These are phyloP conservation scores for Berberis vulgaris DNA, from an alignment of 164 flowering plant genomes.

Conservation along the genomic window DNA sequence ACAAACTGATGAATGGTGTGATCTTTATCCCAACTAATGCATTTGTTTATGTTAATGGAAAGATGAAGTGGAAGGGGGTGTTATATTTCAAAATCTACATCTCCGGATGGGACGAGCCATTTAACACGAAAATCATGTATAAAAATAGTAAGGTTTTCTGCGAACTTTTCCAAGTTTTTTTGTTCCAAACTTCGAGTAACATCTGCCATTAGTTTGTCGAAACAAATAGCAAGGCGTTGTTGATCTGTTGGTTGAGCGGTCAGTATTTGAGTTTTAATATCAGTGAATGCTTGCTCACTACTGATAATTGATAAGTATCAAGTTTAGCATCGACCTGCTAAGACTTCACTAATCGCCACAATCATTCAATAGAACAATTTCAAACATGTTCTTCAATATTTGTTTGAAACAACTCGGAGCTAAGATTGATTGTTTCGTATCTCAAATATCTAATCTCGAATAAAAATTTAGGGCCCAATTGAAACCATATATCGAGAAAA, in stretches of 20 bases:
- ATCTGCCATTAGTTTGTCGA: conserved; percentile 90
- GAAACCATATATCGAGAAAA: no score
- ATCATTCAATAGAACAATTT: conserved; percentile 86
- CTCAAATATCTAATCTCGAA: no score
- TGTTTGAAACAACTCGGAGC: conserved; percentile 79
- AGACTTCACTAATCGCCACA: conserved; percentile 94
- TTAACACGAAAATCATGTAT: conserved; percentile 87
- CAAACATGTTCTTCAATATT: conserved; percentile 80
- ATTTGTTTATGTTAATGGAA: no score
- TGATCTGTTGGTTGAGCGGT: conserved; percentile 86
- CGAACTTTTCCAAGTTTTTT: conserved; percentile 91
- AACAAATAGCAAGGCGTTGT: conserved; percentile 68
- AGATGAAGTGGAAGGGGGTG: no score
- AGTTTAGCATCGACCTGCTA: conserved; percentile 92
- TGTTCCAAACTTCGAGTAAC: conserved; percentile 72
- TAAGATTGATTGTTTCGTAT: no score
- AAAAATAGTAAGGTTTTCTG: conserved; percentile 78
- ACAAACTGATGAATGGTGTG: no score
- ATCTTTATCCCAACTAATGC: no score
- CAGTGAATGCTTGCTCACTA: conserved; percentile 84
- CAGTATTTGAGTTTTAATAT: conserved; percentile 75
- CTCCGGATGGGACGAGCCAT: conserved; percentile 14
- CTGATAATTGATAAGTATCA: conserved; percentile 45
- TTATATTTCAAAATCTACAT: no score
- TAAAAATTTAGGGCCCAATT: no score